Conservation (phyloP, 164 flowering plant species). For the Cinnamomum chago region DNA sequence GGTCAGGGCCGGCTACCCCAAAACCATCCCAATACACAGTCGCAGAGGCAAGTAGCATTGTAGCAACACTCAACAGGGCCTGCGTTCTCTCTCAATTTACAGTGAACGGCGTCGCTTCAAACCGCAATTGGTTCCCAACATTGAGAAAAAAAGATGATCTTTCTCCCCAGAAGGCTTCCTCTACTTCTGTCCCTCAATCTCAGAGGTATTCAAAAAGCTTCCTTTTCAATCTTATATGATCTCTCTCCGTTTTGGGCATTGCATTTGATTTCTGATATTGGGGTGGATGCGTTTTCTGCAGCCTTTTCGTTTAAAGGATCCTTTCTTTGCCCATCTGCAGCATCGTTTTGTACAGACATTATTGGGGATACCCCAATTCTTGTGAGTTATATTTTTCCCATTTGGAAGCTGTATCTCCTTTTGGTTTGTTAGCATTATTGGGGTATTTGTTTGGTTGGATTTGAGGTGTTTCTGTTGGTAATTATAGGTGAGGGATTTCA, state of each 20-base stretch:
- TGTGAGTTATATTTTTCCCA: slow-evolving; percentile 28
- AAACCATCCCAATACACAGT: too few species aligned
- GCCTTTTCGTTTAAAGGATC: not conserved
- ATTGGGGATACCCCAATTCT: slow-evolving; percentile 61
- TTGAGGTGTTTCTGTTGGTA: not conserved
- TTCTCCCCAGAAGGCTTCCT: not conserved
- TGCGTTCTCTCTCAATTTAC: too few species aligned
- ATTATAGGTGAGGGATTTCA: slow-evolving; percentile 78
- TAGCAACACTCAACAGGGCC: too few species aligned
- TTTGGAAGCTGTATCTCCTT: not conserved
- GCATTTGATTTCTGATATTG: too few species aligned
- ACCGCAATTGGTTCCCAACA: too few species aligned
- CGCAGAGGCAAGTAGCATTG: too few species aligned
- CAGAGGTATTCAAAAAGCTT: not conserved
- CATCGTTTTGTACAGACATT: slow-evolving; percentile 50
- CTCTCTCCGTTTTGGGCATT: too few species aligned
- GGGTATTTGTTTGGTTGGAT: not conserved
- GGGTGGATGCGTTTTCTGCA: not conserved
- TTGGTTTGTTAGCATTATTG: not conserved
- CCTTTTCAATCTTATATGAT: too few species aligned
- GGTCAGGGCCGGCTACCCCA: too few species aligned
- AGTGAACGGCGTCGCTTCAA: too few species aligned
- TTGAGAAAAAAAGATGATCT: too few species aligned
- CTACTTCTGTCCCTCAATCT: not conserved
- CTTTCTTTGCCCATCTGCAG: slow-evolving; percentile 12